Percentiles rank a stretch among this genome's conserved stretches.
phyloP scores from a whole-genome alignment of 2,329 filamentous ascomycete species.

The Sclerotinia spermophila region DNA sequence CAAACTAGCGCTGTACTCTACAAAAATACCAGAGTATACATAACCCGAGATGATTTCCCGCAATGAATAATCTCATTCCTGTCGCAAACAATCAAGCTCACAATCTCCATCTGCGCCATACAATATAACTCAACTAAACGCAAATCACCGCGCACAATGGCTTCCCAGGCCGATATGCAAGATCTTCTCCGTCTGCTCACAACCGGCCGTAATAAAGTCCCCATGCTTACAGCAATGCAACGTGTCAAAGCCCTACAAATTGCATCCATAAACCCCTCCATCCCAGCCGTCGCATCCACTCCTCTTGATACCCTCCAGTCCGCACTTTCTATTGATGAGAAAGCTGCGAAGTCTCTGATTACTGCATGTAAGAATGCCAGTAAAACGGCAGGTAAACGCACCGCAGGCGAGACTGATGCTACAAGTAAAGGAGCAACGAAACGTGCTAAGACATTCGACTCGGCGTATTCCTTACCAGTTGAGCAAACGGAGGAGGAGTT shows the following conservation, averaged over 20 bases:
- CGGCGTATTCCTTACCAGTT: slow-evolving; percentile 31
- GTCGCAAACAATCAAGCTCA: neutral
- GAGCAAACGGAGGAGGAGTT: slow-evolving; percentile 50
- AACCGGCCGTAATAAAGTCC: slow-evolving; percentile 48
- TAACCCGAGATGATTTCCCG: neutral
- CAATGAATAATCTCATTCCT: neutral
- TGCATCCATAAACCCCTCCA: slow-evolving; percentile 44
- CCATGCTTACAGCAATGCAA: slow-evolving; percentile 57
- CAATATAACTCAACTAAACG: neutral
- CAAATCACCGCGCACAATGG: neutral
- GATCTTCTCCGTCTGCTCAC: slow-evolving; percentile 59
- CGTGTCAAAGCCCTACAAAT: slow-evolving; percentile 56
- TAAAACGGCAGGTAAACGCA: slow-evolving; percentile 30
- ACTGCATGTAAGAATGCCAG: slow-evolving; percentile 32
- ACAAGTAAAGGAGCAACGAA: slow-evolving; percentile 24
- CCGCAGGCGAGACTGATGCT: slow-evolving; percentile 23
- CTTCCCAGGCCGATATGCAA: slow-evolving; percentile 47
- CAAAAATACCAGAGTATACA: neutral
- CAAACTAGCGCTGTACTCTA: neutral
- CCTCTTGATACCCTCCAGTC: slow-evolving; percentile 27
- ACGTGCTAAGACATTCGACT: slow-evolving; percentile 24
- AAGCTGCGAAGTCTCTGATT: slow-evolving; percentile 35
- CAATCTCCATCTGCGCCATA: neutral
- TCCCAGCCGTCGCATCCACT: slow-evolving; percentile 32
- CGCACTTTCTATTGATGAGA: slow-evolving; percentile 33